Percentiles rank a stretch among this genome's conserved stretches.
These are phyloP conservation scores for Phytophthora sojae DNA, from an alignment of 352 stramenopile species.

Conservation along the genomic window DNA sequence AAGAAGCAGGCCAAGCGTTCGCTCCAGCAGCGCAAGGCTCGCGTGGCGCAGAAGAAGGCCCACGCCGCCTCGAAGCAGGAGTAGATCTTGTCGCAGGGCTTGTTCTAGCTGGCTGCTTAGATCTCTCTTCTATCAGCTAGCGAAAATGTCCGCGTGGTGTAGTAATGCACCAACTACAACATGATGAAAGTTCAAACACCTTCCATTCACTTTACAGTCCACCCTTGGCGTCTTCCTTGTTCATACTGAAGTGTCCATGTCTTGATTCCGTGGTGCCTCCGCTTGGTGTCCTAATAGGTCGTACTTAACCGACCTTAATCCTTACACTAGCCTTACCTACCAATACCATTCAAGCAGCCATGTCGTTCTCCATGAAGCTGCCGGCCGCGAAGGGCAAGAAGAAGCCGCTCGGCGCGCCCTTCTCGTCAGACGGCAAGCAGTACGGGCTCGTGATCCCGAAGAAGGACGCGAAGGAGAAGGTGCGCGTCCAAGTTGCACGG, in stretches of 20 bases:
- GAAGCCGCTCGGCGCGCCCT: conserved; percentile 28
- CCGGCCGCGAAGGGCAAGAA: conserved; percentile 47
- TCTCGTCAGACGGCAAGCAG: conserved; percentile 33
- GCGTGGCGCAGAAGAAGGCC: conserved; percentile 98
- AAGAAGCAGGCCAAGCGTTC: conserved; percentile 95
- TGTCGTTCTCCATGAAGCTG: conserved; percentile 79
- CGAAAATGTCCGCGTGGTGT: conserved; percentile 15
- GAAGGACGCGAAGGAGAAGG: conserved; percentile 48
- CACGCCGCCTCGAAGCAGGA: conserved; percentile 69
- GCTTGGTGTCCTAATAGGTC: neutral
- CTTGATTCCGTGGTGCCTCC: no score
- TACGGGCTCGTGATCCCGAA: conserved; percentile 58
- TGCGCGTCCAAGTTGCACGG: conserved; percentile 9
- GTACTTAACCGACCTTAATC: neutral
- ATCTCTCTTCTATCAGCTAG: neutral
- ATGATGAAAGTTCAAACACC: conserved; percentile 54
- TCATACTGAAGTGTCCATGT: neutral
- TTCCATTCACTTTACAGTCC: conserved; percentile 17
- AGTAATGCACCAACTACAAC: conserved; percentile 25
- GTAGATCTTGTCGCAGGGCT: conserved; percentile 34
- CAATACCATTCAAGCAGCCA: conserved; percentile 12
- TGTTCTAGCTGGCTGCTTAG: conserved; percentile 1
- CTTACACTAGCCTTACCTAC: neutral
- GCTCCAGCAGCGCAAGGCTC: conserved; percentile 95
- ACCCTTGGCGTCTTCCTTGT: neutral